Evolutionary conservation across 164 flowering plant genomes (phyloP).

Genomic region (Saururus chinensis): DNA sequence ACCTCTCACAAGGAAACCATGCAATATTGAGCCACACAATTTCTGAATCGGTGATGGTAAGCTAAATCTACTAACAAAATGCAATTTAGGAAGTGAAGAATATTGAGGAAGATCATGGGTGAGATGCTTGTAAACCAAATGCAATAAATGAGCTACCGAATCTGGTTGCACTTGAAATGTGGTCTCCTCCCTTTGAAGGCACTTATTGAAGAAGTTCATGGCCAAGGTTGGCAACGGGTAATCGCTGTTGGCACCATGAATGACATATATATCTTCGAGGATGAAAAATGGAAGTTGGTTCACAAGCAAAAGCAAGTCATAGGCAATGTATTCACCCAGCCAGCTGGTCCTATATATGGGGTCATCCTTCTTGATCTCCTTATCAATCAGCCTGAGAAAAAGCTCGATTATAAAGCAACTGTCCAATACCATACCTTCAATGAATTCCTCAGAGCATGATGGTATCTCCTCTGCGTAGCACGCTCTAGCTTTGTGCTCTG

Average conservation of each 20-base stretch:
- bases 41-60: not conserved
- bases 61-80: not conserved
- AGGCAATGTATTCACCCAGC: not conserved
- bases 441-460: not conserved
- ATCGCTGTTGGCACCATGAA: not conserved
- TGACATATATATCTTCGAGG: not conserved
- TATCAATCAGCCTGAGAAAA: not conserved
- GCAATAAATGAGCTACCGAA: not conserved
- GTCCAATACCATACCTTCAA: constrained; percentile 3
- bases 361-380: not conserved
- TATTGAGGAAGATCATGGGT: not conserved
- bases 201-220: not conserved
- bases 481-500: constrained; percentile 16
- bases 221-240: not conserved
- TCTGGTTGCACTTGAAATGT: not conserved
- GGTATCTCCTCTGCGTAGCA: not conserved
- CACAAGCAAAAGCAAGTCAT: constrained; percentile 3
- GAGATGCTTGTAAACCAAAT: not conserved
- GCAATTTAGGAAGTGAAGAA: not conserved
- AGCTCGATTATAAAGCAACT: constrained; percentile 3
- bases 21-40: too few species aligned
- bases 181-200: not conserved
- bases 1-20: too few species aligned
- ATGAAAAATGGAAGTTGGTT: constrained; percentile 11
- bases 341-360: not conserved